Evolutionary conservation across 108 stramenopile genomes (phyloP).

Genomic region (Cyclotella sp.): DNA sequence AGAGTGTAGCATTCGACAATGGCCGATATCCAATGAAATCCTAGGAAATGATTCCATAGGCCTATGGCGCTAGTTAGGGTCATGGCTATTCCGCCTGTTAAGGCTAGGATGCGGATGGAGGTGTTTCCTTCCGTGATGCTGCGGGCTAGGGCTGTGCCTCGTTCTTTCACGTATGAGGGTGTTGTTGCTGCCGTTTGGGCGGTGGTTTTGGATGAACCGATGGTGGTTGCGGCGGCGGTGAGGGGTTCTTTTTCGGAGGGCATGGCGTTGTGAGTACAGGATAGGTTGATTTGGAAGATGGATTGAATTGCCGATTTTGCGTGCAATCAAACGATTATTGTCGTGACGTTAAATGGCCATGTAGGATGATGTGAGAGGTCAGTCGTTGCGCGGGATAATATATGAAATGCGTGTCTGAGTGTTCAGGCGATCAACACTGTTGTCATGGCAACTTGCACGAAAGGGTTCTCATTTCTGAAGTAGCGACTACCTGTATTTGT

Average conservation of each 20-base stretch:
- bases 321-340: no score
- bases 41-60: constrained; percentile 39
- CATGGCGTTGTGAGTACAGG: not conserved
- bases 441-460: no score
- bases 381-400: no score
- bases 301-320: no score
- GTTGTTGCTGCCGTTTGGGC: constrained; percentile 42
- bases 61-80: constrained; percentile 47
- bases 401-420: no score
- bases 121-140: constrained; percentile 53
- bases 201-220: constrained; percentile 24
- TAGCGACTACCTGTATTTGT: no score
- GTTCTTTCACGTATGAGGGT: constrained; percentile 40
- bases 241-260: constrained; percentile 1
- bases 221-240: not conserved
- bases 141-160: constrained; percentile 33
- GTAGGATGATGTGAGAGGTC: no score
- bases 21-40: constrained; percentile 43
- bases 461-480: no score
- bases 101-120: constrained; percentile 59
- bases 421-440: no score
- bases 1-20: constrained; percentile 56
- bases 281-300: no score
- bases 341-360: no score
- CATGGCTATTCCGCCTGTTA: constrained; percentile 62